Conservation (phyloP, 2,329 filamentous ascomycete genomes). For the Coniosporium tulheliwenetii region DNA sequence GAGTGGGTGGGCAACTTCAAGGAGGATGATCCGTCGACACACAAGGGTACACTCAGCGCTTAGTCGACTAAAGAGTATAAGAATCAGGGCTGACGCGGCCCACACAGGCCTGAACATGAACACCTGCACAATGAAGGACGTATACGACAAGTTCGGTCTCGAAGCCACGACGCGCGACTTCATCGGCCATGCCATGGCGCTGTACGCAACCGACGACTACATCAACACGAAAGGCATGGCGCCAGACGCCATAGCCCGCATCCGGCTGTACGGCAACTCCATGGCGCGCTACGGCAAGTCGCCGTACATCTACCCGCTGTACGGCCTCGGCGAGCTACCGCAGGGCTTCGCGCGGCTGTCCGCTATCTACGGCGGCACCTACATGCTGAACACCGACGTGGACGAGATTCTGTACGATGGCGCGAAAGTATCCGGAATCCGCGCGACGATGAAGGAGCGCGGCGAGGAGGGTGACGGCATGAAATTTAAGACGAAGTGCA, state of each 20-base stretch:
- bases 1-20: constrained; percentile 90
- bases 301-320: constrained; percentile 97
- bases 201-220: constrained; percentile 84
- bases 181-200: constrained; percentile 94
- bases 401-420: constrained; percentile 79
- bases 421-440: constrained; percentile 83
- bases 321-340: constrained; percentile 90
- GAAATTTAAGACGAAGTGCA: constrained; percentile 91
- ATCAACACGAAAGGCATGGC: constrained; percentile 57
- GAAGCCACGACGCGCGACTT: constrained; percentile 86
- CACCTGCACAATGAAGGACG: constrained; percentile 84
- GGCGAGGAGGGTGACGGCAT: constrained; percentile 60
- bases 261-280: constrained; percentile 92
- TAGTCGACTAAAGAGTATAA: neutral
- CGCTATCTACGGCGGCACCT: constrained; percentile 96
- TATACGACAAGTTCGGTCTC: constrained; percentile 94
- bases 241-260: constrained; percentile 76
- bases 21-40: constrained; percentile 62
- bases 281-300: constrained; percentile 97
- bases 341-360: constrained; percentile 95
- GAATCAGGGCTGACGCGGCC: constrained; percentile 4
- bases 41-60: constrained; percentile 57
- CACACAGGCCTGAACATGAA: constrained; percentile 55
- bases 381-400: constrained; percentile 95
- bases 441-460: constrained; percentile 86